Percentiles rank a stretch among this genome's conserved stretches.
Evolutionary conservation across 2,329 filamentous ascomycete genomes (phyloP).

Genomic region (Colletotrichum eremochloae): DNA sequence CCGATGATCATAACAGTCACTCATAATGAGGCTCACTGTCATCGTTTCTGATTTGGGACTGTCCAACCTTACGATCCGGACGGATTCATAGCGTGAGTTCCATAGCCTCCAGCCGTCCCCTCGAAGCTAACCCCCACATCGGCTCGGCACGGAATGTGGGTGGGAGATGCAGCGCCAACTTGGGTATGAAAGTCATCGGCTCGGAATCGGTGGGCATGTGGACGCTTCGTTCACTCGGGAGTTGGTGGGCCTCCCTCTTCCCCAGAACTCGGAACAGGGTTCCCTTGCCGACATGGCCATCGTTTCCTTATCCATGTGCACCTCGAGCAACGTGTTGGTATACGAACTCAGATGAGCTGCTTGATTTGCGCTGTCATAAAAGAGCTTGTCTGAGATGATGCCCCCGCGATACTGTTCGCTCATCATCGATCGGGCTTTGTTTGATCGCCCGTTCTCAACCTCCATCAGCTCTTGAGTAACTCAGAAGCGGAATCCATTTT

Average conservation of each 20-base stretch:
- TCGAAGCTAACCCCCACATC: neutral
- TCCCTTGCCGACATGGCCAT: neutral
- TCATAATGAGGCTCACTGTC: neutral
- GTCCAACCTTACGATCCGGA: neutral
- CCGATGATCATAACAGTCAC: neutral
- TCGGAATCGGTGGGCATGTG: neutral
- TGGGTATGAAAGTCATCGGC: slow-evolving; percentile 12
- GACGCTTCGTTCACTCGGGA: slow-evolving; percentile 10
- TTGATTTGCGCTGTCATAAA: neutral
- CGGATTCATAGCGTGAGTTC: no score
- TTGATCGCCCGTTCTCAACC: neutral
- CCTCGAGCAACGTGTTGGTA: neutral
- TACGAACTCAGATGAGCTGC: neutral
- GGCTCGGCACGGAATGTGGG: slow-evolving; percentile 10
- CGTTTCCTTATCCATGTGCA: neutral
- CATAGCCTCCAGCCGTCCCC: neutral
- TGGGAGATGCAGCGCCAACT: slow-evolving; percentile 2
- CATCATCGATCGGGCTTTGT: neutral
- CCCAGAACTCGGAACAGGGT: neutral
- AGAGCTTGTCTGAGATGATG: neutral
- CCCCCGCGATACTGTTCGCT: no score
- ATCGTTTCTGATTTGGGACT: neutral
- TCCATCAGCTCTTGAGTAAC: no score
- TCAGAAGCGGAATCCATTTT: no score
- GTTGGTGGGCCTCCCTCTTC: slow-evolving; percentile 1